Base-by-base conservation (phyloP, 192 early-diverging fungal species). In the Backusella sp. region DNA sequence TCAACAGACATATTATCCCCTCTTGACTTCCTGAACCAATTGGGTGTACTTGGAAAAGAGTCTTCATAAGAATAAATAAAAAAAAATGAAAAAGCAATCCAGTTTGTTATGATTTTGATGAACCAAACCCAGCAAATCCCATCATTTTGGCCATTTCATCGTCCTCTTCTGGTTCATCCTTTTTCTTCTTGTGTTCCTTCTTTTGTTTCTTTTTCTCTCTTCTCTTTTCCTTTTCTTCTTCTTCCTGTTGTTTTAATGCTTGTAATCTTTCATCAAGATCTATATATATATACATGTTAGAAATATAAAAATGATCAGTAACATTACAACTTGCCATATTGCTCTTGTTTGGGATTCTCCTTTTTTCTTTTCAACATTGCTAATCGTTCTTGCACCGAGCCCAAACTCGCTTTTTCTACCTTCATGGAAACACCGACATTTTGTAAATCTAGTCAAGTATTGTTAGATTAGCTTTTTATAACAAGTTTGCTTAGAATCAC, bases 1-100 rank as follows among this genome's bases (percentile, higher is more conserved):
- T 92, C 95, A 5, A 99, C 97, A 0, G 95, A 97, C 53, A 87
- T 99, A 72, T 59, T 96, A 73, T 94, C 90, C 41, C 89, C 98
- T 4, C 87, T 88, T 14, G 81, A 84, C 66, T 98, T 98, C 81
- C 75, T 99, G 74, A 76, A 87, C 67, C 95, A 98, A 82, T 84
- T 99, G 15, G 82, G 89, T 35, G 76, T 74, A 12, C 86, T 99
- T 21, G 94, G 91, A 28, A 76, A 76, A 19, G 65, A 74, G 17
- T 62, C 92, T 1, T 71, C 70, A 21, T 69, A 21, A 70, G 7
- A 1, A 70, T 28, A 70, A 70, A 69, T 69, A 41, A 36, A 15
- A 4, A 32, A 34, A 36, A 52, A 42, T 53, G 6, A 15, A 26
- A 26, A 26, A 56, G 35, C 0, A 3, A 3, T 12, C 37, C 37